A percentile compares a stretch with the other conserved stretches of the same genome.
These are phyloP conservation scores for Toxoplasma gondii DNA, from an alignment of 169 alveolate species.

Conservation along the genomic window DNA sequence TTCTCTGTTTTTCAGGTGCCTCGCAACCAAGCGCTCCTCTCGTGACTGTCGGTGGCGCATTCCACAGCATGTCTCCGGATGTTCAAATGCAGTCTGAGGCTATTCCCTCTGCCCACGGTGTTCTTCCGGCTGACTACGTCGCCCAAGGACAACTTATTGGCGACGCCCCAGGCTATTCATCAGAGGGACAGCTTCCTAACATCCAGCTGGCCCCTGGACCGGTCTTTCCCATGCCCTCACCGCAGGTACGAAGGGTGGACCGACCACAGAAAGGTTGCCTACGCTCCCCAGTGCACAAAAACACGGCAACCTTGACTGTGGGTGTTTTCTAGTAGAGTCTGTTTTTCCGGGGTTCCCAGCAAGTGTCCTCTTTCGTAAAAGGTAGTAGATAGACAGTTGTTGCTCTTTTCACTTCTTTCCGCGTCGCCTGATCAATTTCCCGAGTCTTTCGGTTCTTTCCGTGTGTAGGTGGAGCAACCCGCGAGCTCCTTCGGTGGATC, in stretches of 20 bases:
- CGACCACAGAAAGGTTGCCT: too few species aligned
- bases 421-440: too few species aligned
- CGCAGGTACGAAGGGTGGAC: constrained; percentile 48
- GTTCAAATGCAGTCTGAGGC: constrained; percentile 3
- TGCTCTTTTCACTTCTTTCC: too few species aligned
- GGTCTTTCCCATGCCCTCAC: constrained; percentile 64
- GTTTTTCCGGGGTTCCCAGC: too few species aligned
- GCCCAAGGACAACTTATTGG: neutral
- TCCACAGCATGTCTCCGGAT: constrained; percentile 9
- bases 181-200: neutral
- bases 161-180: neutral
- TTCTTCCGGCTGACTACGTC: neutral
- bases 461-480: too few species aligned
- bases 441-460: too few species aligned
- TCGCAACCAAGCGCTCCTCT: neutral
- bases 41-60: neutral
- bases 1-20: neutral
- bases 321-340: too few species aligned
- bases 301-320: too few species aligned
- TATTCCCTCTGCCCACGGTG: neutral
- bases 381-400: too few species aligned
- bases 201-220: constrained; percentile 67
- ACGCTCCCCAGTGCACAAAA: too few species aligned
- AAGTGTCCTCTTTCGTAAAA: too few species aligned
- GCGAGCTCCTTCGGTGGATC: too few species aligned